A percentile compares a stretch with the other conserved stretches of the same genome.
These are phyloP conservation scores for Phytophthora meadii DNA, from an alignment of 352 stramenopile species.

Conservation along the genomic window DNA sequence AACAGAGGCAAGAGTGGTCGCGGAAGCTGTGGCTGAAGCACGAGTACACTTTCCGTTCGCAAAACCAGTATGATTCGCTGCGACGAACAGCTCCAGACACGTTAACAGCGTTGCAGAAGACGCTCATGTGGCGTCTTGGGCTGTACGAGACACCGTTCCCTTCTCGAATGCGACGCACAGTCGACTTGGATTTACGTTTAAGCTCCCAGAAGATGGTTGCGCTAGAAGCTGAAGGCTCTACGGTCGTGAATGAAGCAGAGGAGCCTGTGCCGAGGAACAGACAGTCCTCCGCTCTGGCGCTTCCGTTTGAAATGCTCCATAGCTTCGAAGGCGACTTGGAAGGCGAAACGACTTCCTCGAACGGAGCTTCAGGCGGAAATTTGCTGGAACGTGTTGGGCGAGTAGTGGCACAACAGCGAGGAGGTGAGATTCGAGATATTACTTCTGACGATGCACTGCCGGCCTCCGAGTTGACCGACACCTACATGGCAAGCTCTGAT, in stretches of 20 bases:
- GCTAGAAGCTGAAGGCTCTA: conserved; percentile 5
- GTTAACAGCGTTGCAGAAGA: conserved; percentile 36
- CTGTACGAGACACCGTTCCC: conserved; percentile 73
- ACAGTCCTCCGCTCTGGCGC: conserved; percentile 29
- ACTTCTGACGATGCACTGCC: conserved; percentile 55
- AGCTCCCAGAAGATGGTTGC: conserved; percentile 29
- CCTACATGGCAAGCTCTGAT: conserved; percentile 33
- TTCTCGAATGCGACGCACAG: conserved; percentile 57
- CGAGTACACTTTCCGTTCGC: conserved; percentile 74
- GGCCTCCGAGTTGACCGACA: conserved; percentile 31
- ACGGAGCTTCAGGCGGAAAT: conserved; percentile 38
- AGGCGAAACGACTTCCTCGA: conserved; percentile 23
- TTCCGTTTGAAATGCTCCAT: conserved; percentile 52
- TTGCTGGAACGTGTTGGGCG: conserved; percentile 76
- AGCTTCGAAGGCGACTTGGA: conserved; percentile 44
- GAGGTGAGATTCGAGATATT: conserved; percentile 83
- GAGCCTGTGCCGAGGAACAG: conserved; percentile 1
- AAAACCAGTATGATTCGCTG: conserved; percentile 61
- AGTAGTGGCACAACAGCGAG: conserved; percentile 73
- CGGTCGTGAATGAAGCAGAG: conserved; percentile 1
- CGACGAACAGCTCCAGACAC: conserved; percentile 34
- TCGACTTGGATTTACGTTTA: conserved; percentile 57
- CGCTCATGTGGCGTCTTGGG: conserved; percentile 57
- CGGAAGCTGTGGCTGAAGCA: conserved; percentile 65
- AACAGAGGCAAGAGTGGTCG: conserved; percentile 57